Evolutionary conservation across 768 basidiomycete species (phyloP), one percentile per base, ranked within the genome.

Genomic region (Sporobolomyces phaffii): DNA sequence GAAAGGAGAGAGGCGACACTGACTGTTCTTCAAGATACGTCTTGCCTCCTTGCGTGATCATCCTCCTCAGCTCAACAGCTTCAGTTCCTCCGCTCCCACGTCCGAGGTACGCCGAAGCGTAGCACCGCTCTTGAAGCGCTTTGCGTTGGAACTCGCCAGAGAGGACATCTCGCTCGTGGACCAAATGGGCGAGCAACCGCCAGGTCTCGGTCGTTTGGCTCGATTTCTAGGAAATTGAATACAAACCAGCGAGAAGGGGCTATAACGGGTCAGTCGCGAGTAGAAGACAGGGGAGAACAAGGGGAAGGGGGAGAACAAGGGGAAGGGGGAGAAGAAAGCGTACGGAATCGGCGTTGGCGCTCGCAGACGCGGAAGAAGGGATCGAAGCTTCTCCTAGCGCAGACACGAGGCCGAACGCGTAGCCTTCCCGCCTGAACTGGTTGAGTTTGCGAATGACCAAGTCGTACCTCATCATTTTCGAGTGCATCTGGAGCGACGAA

Each of bases 391-490:
- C 72, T 13, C 60, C 2, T 86, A 89, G 8, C 81, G 85, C 22
- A 84, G 49, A 56, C 18, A 73, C 66, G 31, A 73, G 48, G 1
- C 64, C 74, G 40, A 75, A 69, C 13, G 68, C 44, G 56, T 58
- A 67, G 10, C 63, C 66, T 26, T 66, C 60, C 22, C 87, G 79
- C 47, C 91, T 81, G 1, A 88, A 84, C 43, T 81, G 78, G 79
- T 96, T 92, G 56, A 97, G 80, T 28, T 89, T 85, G 10, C 83
- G 80, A 47, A 97, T 80, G 36, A 89, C 86, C 52, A 85, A 84
- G 80, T 93, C 89, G 77, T 97, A 99, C 17, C 85, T 86, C 88
- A 97, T 90, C 92, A 97, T 92, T 78, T 89, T 90, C 78, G 83
- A 85, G 77, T 93, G 91, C 87, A 75, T 75, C 57, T 73, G 69